Percentiles rank a stretch among this genome's conserved stretches.
phyloP scores from a whole-genome alignment of 768 basidiomycete genomes.

The Mycena rebaudengoi region DNA sequence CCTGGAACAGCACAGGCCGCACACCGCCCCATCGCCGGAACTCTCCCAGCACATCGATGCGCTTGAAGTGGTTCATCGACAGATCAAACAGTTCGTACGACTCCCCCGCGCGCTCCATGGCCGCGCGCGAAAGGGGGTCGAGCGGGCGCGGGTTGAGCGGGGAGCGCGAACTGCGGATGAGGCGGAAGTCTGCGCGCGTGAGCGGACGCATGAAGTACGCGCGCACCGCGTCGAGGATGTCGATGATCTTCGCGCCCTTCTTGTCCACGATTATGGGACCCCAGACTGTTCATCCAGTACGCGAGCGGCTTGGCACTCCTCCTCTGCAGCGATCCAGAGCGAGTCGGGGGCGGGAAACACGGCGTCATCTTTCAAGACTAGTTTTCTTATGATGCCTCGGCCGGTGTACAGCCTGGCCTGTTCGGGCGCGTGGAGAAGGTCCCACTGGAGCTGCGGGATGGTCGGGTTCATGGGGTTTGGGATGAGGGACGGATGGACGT shows the following conservation, averaged over 20 bases:
- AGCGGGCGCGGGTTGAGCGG: conserved; percentile 20
- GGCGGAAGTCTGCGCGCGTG: conserved; percentile 41
- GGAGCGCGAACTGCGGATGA: conserved; percentile 31
- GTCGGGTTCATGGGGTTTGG: conserved; percentile 49
- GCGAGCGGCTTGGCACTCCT: conserved; percentile 41
- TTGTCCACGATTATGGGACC: conserved; percentile 56
- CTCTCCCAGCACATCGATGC: conserved; percentile 61
- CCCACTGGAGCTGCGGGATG: conserved; percentile 50
- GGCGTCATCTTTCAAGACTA: conserved; percentile 43
- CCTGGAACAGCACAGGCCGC: conserved; percentile 43
- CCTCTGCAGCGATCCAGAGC: conserved; percentile 49
- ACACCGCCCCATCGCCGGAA: conserved; percentile 56
- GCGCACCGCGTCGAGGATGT: conserved; percentile 59
- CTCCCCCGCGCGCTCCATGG: conserved; percentile 45
- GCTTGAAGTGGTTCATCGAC: conserved; percentile 47
- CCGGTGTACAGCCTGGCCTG: conserved; percentile 43
- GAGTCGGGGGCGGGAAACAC: conserved; percentile 39
- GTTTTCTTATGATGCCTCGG: conserved; percentile 36
- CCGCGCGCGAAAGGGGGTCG: conserved; percentile 35
- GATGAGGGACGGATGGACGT: conserved; percentile 24
- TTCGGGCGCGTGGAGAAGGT: conserved; percentile 48
- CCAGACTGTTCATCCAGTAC: conserved; percentile 57
- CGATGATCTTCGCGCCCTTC: conserved; percentile 47
- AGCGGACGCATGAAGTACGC: conserved; percentile 56
- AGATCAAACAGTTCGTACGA: conserved; percentile 49